Evolutionary conservation across 352 stramenopile genomes (phyloP).

Genomic region (Plasmopara halstedii): DNA sequence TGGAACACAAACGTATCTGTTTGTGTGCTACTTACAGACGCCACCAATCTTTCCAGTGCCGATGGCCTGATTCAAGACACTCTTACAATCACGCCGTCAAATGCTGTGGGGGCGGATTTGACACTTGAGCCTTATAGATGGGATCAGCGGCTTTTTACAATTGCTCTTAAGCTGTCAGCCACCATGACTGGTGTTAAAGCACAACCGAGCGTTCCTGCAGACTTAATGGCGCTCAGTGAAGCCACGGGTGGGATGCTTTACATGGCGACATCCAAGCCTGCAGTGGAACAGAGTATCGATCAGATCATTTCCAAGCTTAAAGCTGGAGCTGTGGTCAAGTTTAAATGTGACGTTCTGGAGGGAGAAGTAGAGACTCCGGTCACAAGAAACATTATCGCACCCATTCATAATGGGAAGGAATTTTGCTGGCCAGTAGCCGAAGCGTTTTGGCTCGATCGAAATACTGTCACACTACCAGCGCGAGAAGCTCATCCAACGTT

Average conservation of each 20-base stretch:
- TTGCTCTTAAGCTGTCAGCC: constrained; percentile 78
- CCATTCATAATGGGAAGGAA: constrained; percentile 67
- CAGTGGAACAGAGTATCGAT: constrained; percentile 79
- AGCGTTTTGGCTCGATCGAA: constrained; percentile 80
- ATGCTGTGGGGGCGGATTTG: constrained; percentile 60
- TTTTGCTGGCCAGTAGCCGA: constrained; percentile 80
- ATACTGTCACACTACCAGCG: constrained; percentile 60
- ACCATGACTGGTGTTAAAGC: constrained; percentile 39
- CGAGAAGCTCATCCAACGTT: constrained; percentile 73
- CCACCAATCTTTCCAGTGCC: constrained; percentile 50
- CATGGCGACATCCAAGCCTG: constrained; percentile 69
- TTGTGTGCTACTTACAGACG: constrained; percentile 76
- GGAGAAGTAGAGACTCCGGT: constrained; percentile 37
- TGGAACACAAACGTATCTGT: constrained; percentile 84
- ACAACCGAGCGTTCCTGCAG: constrained; percentile 44
- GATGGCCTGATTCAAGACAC: constrained; percentile 71
- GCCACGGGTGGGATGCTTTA: constrained; percentile 77
- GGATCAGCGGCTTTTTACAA: constrained; percentile 76
- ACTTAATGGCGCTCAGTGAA: constrained; percentile 83
- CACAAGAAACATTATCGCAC: constrained; percentile 62
- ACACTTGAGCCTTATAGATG: constrained; percentile 80
- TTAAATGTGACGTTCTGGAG: constrained; percentile 55
- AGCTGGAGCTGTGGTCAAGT: constrained; percentile 71
- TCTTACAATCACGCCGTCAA: constrained; percentile 64
- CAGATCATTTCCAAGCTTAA: constrained; percentile 82